phyloP scores from a whole-genome alignment of 2,329 filamentous ascomycete genomes.

The Aaosphaeria arxii region DNA sequence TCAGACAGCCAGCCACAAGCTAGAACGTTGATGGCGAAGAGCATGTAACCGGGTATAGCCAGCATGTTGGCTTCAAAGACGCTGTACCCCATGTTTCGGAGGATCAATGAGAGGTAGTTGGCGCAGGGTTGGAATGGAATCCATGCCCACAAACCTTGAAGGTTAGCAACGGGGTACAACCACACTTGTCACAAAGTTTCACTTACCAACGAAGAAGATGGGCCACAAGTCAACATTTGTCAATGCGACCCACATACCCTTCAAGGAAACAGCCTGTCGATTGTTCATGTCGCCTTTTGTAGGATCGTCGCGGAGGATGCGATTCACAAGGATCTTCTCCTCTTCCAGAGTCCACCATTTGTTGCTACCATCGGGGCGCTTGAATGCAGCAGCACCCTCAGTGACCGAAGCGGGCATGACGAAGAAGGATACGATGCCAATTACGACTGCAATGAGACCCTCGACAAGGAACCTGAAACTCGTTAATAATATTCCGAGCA shows the following conservation, averaged over 20 bases:
- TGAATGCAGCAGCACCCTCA: constrained; percentile 30
- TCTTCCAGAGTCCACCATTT: constrained; percentile 65
- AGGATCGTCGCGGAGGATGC: constrained; percentile 58
- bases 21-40: constrained; percentile 42
- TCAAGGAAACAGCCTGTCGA: neutral
- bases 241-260: constrained; percentile 3
- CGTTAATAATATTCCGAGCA: constrained; percentile 38
- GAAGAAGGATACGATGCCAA: constrained; percentile 54
- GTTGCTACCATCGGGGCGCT: constrained; percentile 52
- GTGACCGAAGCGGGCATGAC: constrained; percentile 48
- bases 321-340: constrained; percentile 64
- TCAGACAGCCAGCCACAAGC: constrained; percentile 47
- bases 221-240: constrained; percentile 1
- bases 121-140: constrained; percentile 14
- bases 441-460: constrained; percentile 50
- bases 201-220: constrained; percentile 15
- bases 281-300: constrained; percentile 50
- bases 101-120: constrained; percentile 49
- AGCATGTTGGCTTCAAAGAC: constrained; percentile 64
- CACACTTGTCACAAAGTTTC: too few species aligned
- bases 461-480: constrained; percentile 49
- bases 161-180: too few species aligned
- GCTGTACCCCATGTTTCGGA: constrained; percentile 58
- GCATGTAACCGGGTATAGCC: constrained; percentile 49
- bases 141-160: constrained; percentile 41